Percentiles rank a stretch among this genome's conserved stretches.
phyloP scores from a whole-genome alignment of 2,329 filamentous ascomycete species.

The Chaetomiaceae sp. region DNA sequence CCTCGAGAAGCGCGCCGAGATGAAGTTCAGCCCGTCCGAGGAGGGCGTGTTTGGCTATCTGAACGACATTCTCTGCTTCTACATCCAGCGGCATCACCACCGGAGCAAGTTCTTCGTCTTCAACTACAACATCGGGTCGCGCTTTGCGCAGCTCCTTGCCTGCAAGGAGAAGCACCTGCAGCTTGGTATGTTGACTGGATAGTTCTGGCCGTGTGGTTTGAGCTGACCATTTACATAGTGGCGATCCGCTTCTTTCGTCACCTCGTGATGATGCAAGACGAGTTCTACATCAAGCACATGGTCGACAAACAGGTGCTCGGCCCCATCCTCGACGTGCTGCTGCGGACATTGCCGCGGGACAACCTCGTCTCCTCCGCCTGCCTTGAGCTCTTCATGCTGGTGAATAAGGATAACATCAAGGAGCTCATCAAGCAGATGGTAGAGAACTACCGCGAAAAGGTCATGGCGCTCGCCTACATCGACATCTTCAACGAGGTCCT shows the following conservation, averaged over 20 bases:
- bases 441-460: constrained; percentile 73
- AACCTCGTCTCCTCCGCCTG: constrained; percentile 92
- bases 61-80: constrained; percentile 90
- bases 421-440: constrained; percentile 79
- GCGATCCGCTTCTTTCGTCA: constrained; percentile 92
- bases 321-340: constrained; percentile 78
- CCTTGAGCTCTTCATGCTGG: constrained; percentile 87
- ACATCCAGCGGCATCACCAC: constrained; percentile 81
- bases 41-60: constrained; percentile 88
- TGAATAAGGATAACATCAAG: constrained; percentile 77
- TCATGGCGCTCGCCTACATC: constrained; percentile 74
- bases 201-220: constrained; percentile 15
- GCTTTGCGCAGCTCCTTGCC: constrained; percentile 75
- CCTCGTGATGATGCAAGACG: constrained; percentile 78
- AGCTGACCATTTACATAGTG: constrained; percentile 44
- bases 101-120: constrained; percentile 86
- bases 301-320: constrained; percentile 76
- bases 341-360: constrained; percentile 82
- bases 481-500: constrained; percentile 78
- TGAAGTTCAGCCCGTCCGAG: constrained; percentile 73
- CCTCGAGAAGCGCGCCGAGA: constrained; percentile 64
- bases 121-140: constrained; percentile 68
- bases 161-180: constrained; percentile 90
- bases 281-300: constrained; percentile 84
- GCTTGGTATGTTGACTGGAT: constrained; percentile 60